Base-by-base conservation (phyloP, 306 rosid genomes). In the Dryas alaskensis region DNA sequence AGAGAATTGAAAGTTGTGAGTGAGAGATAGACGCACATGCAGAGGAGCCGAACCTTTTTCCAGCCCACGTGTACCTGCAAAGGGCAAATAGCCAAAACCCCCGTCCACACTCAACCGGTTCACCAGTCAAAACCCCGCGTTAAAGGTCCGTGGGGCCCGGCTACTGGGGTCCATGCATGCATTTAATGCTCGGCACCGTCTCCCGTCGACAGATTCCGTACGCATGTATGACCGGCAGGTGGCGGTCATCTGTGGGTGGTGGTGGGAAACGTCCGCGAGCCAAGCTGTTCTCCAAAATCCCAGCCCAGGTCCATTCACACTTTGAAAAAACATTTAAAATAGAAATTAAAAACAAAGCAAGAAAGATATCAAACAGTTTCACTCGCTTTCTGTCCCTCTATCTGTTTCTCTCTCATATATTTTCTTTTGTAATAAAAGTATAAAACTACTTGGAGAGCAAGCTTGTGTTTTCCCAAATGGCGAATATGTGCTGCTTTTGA, bases 221-320 rank as follows among this genome's bases (percentile, higher is more conserved):
- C 88, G 80, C 50, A 5, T 13, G 2, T 4, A 16, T 8, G 19
- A 91, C 96, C 71, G 91, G 16, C 96, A 81, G 25, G 14, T 88
- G 92, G 59, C 92, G 73, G 97, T 91, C 76, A 44, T 3, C 10
- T 51, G 70, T 61, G 4, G 13, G 27, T 40, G 31, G 6, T 45
- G 89, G 96, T 89, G 89, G 91, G 89, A 91, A 85, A 86, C 84
- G 84, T 48, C 82, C 44, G 70, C 40, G 2, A 60, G 76, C 84
- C 90, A 81, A 89, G 86, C 97, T 87, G 92, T 88, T 87, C 80
- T 81, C 97, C 94, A 89, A 89, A 91, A 73, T 78, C 84, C 75
- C 78, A 63, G 51, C 82, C 78, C 79, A 61, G 51, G 51, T 69
- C 80, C 42, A 67, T 90, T 79, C 92, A 83, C 86, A 80, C 86